phyloP scores from a whole-genome alignment of 345 rosid genomes.

The Populus alba region DNA sequence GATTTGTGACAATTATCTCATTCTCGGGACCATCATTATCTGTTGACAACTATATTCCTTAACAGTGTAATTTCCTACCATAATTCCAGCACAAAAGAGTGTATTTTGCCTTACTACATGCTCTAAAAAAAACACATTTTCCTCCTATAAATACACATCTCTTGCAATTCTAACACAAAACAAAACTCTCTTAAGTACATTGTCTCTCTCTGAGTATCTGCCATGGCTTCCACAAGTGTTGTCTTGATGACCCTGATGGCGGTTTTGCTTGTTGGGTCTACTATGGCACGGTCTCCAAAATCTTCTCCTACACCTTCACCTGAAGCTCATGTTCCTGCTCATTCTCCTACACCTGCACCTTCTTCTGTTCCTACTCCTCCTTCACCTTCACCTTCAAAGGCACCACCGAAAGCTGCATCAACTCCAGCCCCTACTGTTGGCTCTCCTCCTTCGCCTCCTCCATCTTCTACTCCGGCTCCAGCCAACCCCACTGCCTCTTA shows the following conservation, averaged over 20 bases:
- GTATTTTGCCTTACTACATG: no score
- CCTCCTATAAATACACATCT: no score
- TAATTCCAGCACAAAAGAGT: no score
- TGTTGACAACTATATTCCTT: no score
- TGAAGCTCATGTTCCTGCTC: background rate
- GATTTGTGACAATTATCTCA: no score
- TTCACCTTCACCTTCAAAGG: background rate
- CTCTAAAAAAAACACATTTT: no score
- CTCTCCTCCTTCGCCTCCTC: slow-evolving; percentile 1
- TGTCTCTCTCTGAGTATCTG: background rate
- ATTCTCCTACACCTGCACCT: slow-evolving; percentile 15
- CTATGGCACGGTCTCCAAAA: slow-evolving; percentile 33
- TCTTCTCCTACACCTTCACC: slow-evolving; percentile 18
- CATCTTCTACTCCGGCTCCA: background rate
- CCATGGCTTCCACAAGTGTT: background rate
- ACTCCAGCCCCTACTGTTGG: background rate
- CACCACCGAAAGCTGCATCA: background rate
- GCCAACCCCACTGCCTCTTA: background rate
- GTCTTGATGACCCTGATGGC: background rate
- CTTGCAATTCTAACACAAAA: background rate
- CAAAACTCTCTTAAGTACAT: no score
- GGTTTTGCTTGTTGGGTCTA: slow-evolving; percentile 10
- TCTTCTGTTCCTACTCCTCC: slow-evolving; percentile 7
- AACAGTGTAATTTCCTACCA: no score
- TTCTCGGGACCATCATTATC: no score